A percentile compares a stretch with the other conserved stretches of the same genome.
Evolutionary conservation across 1,139 yeast genomes (phyloP).

Genomic region (Pichia sp.): DNA sequence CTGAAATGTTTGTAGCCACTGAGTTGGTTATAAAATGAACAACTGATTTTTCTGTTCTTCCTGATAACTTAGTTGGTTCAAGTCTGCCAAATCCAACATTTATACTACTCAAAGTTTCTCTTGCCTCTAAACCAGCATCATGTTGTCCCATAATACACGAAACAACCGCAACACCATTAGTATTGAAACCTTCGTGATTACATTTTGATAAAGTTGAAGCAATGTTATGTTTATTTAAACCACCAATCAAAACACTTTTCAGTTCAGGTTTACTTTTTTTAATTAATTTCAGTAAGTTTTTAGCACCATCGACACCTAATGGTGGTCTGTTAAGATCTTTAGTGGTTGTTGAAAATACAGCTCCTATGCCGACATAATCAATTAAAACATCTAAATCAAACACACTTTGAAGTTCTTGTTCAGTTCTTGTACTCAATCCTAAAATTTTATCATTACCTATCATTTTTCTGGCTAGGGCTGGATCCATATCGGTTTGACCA

Average conservation of each 20-base stretch:
- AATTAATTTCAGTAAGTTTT: slow-evolving; percentile 47
- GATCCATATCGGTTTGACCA: slow-evolving; percentile 90
- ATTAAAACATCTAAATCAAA: slow-evolving; percentile 37
- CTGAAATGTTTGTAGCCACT: slow-evolving; percentile 86
- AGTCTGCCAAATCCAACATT: slow-evolving; percentile 1
- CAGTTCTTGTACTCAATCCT: slow-evolving; percentile 69
- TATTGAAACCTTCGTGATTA: slow-evolving; percentile 37
- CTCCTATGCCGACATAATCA: slow-evolving; percentile 86
- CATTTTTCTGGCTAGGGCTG: slow-evolving; percentile 49
- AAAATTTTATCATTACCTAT: slow-evolving; percentile 70
- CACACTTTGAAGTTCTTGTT: slow-evolving; percentile 52
- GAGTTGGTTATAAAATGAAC: slow-evolving; percentile 85
- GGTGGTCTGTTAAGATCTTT: slow-evolving; percentile 47
- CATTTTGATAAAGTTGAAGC: slow-evolving; percentile 50
- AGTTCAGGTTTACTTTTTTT: slow-evolving; percentile 36
- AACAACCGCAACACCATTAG: slow-evolving; percentile 83
- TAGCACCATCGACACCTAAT: slow-evolving; percentile 64
- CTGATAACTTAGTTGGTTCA: background rate
- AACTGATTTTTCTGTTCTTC: slow-evolving; percentile 38
- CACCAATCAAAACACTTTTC: slow-evolving; percentile 79
- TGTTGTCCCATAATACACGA: slow-evolving; percentile 73
- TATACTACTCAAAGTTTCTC: slow-evolving; percentile 12
- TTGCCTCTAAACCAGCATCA: slow-evolving; percentile 38
- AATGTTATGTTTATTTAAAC: slow-evolving; percentile 62
- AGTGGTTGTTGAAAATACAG: slow-evolving; percentile 69